A percentile compares a stretch with the other conserved stretches of the same genome.
phyloP scores from a whole-genome alignment of 2,329 filamentous ascomycete species.

The Thelonectria rubi region DNA sequence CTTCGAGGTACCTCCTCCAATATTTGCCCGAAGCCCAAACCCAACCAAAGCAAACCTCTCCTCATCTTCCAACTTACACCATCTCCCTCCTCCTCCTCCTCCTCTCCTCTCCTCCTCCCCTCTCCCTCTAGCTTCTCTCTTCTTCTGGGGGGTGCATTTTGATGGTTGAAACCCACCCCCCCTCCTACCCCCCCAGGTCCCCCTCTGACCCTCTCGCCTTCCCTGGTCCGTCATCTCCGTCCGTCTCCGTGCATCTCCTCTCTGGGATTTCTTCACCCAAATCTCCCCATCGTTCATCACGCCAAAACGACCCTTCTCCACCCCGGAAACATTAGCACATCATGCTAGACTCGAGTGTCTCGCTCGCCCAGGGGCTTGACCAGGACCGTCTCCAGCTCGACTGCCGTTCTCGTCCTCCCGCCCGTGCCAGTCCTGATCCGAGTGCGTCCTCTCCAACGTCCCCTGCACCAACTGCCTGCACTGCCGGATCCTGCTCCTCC shows the following conservation, averaged over 20 bases:
- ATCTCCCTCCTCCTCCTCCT: not conserved
- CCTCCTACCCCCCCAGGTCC: too few relatives aligned
- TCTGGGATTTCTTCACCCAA: not conserved
- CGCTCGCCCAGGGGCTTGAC: slow-evolving; percentile 35
- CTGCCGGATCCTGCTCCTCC: slow-evolving; percentile 22
- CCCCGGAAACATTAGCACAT: slow-evolving; percentile 40
- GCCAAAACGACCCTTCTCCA: slow-evolving; percentile 18
- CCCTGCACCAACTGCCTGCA: slow-evolving; percentile 11
- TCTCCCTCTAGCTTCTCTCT: not conserved
- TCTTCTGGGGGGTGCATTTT: not conserved
- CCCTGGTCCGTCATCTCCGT: slow-evolving; percentile 18
- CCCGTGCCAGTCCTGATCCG: slow-evolving; percentile 1
- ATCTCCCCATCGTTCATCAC: slow-evolving; percentile 26
- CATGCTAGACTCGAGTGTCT: slow-evolving; percentile 39
- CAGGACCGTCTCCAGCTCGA: slow-evolving; percentile 35
- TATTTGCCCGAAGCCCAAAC: too few relatives aligned
- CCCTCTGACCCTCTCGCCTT: not conserved
- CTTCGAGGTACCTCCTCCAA: not conserved
- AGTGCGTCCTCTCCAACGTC: slow-evolving; percentile 23
- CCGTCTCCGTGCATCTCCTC: slow-evolving; percentile 16
- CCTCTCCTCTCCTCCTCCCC: not conserved
- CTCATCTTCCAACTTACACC: not conserved
- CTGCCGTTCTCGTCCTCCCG: slow-evolving; percentile 37
- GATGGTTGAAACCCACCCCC: not conserved
- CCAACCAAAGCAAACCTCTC: not conserved